These are phyloP conservation scores for Xylaria sp. DNA, from an alignment of 2,329 filamentous ascomycete genomes.

Conservation along the genomic window DNA sequence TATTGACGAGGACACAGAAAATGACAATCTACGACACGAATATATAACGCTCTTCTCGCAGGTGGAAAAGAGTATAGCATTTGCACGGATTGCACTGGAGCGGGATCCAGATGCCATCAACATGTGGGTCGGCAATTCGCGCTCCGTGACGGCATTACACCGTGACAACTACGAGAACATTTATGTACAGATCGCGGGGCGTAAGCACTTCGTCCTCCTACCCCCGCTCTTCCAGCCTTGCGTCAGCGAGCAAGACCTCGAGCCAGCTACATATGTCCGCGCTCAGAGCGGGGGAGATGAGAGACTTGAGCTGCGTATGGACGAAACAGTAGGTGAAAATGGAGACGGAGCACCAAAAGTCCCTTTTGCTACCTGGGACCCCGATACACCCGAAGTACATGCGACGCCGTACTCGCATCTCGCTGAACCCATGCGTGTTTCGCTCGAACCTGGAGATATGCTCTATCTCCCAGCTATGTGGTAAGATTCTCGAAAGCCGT, in stretches of 20 bases:
- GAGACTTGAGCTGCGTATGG: slow-evolving; percentile 31
- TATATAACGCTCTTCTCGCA: slow-evolving; percentile 72
- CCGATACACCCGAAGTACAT: slow-evolving; percentile 64
- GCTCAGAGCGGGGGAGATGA: slow-evolving; percentile 16
- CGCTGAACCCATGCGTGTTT: slow-evolving; percentile 72
- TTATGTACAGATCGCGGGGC: slow-evolving; percentile 79
- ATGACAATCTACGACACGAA: slow-evolving; percentile 82
- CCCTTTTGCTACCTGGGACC: slow-evolving; percentile 81
- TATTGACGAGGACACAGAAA: slow-evolving; percentile 63
- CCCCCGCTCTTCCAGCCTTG: slow-evolving; percentile 77
- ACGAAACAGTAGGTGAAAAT: slow-evolving; percentile 22
- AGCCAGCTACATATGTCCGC: slow-evolving; percentile 69
- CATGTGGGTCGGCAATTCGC: slow-evolving; percentile 82
- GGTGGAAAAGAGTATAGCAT: slow-evolving; percentile 73
- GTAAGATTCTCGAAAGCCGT: slow-evolving; percentile 57
- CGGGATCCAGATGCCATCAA: slow-evolving; percentile 79
- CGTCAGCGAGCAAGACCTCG: slow-evolving; percentile 71
- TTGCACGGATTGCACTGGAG: slow-evolving; percentile 75
- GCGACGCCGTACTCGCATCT: slow-evolving; percentile 69
- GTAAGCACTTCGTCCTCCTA: slow-evolving; percentile 79
- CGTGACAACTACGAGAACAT: slow-evolving; percentile 89
- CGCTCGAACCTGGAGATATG: slow-evolving; percentile 79
- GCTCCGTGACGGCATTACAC: slow-evolving; percentile 77
- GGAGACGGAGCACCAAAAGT: slow-evolving; percentile 52
- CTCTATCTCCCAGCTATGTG: slow-evolving; percentile 84